These are phyloP conservation scores for Fraxinus excelsior DNA, from an alignment of 257 asterid species.

Conservation along the genomic window DNA sequence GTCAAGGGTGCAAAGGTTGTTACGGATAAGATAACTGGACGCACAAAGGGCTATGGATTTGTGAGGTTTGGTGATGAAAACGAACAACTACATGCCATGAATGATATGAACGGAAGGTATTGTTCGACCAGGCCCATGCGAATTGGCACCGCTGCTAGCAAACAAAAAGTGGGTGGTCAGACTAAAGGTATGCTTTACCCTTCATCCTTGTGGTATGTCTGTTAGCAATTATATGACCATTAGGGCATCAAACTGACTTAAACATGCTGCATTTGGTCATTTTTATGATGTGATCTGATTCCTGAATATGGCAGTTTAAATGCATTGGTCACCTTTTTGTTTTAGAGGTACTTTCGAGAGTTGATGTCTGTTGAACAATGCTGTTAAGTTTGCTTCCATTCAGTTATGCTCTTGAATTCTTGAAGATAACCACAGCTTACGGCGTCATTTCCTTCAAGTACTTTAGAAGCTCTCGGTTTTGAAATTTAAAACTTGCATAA, in stretches of 20 bases:
- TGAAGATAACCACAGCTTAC: conserved; percentile 51
- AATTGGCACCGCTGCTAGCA: conserved; percentile 90
- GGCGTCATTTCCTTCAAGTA: conserved; percentile 51
- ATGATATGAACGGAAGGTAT: conserved; percentile 91
- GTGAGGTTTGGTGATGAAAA: conserved; percentile 82
- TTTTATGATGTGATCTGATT: conserved; percentile 29
- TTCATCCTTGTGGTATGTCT: background rate
- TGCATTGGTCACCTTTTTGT: conserved; percentile 33
- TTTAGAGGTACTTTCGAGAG: conserved; percentile 34
- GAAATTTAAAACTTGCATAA: conserved; percentile 47
- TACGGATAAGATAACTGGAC: conserved; percentile 82
- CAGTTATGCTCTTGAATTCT: conserved; percentile 33
- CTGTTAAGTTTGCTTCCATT: conserved; percentile 37
- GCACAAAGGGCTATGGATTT: conserved; percentile 90
- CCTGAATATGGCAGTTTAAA: conserved; percentile 38
- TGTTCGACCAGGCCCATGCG: conserved; percentile 96
- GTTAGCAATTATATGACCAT: conserved; percentile 18
- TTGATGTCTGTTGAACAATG: conserved; percentile 46
- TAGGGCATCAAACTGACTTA: conserved; percentile 15
- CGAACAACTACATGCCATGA: conserved; percentile 83
- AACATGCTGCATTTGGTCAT: conserved; percentile 14
- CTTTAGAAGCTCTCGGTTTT: conserved; percentile 37
- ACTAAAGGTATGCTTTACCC: conserved; percentile 52
- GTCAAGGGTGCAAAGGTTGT: conserved; percentile 91
- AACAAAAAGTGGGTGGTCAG: conserved; percentile 67